Evolutionary conservation across 2,329 filamentous ascomycete species (phyloP), one percentile per base, ranked within the genome.

Genomic region (Volutella citrinella): DNA sequence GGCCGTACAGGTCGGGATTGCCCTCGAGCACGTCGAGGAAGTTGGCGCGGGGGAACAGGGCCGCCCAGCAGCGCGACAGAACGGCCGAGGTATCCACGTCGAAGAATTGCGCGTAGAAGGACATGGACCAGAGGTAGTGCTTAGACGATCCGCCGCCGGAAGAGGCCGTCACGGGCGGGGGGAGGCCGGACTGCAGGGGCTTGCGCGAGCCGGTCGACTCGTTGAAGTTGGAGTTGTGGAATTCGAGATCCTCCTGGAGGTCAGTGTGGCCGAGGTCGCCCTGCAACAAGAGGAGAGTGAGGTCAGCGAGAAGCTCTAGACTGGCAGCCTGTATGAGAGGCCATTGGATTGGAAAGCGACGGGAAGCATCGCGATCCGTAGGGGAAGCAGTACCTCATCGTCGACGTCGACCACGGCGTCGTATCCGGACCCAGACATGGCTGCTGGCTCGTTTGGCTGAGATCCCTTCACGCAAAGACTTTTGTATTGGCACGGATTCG

Each of bases 321-420:
- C 19, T 27, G 12, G n/a, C 24, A 16, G 29, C 18, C 10, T 27
- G 25, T 15, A 19, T n/a, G 20, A 19, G 21, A 21, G 16, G 5
- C 7, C 18, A 19, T 21, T 20, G 30, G n/a, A n/a, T n/a, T n/a
- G n/a, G n/a, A n/a, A n/a, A n/a, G 38, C 21, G 42, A 46, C 33
- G 36, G 26, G 36, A 27, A 40, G 34, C 20, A n/a, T n/a, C n/a
- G n/a, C n/a, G n/a, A n/a, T n/a, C 12, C 20, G 12, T 22, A 22
- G 20, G 12, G 21, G 19, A 24, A 26, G 25, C 29, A 44, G 26
- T 58, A 95, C 89, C 78, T 97, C 93, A 56, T 93, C 87, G 62
- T 98, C 93, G 36, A 97, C 84, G 56, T 98, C 93, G 40, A 98
- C 93, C 48, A 98, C 91, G 43, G 95, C 93, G 71, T 98, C 93